Conservation (phyloP, 73 alveolate genomes). For the Symbiodinium natans region DNA sequence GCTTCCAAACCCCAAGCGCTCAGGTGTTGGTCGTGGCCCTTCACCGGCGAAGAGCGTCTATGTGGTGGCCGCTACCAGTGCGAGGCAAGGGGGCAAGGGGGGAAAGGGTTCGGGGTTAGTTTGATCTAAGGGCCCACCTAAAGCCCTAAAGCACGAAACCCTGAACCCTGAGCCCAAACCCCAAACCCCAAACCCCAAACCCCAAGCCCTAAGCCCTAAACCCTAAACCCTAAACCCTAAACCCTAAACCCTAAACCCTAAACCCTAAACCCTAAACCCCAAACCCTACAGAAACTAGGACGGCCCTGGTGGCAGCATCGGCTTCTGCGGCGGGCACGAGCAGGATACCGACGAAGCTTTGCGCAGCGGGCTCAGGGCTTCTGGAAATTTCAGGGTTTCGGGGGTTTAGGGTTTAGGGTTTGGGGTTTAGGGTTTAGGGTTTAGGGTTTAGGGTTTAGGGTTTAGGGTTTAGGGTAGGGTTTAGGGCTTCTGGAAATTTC, state of each 20-base stretch:
- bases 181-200: background rate
- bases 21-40: slow-evolving; percentile 91
- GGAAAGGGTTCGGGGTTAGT: background rate
- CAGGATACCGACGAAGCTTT: slow-evolving; percentile 36
- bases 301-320: slow-evolving; percentile 22
- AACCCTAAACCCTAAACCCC: background rate
- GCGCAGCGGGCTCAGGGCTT: slow-evolving; percentile 4
- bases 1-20: background rate
- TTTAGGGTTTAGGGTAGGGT: no score
- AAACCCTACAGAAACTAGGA: background rate
- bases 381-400: no score
- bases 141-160: no score
- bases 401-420: no score
- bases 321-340: slow-evolving; percentile 58
- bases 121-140: background rate
- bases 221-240: background rate
- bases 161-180: no score
- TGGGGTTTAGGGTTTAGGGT: no score
- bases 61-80: slow-evolving; percentile 69
- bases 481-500: no score
- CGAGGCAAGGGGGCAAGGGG: background rate
- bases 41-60: slow-evolving; percentile 40
- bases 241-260: background rate
- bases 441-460: no score
- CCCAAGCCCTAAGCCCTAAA: background rate